Evolutionary conservation across 2,329 filamentous ascomycete genomes (phyloP).

Genomic region (Nannizziopsis barbatae): DNA sequence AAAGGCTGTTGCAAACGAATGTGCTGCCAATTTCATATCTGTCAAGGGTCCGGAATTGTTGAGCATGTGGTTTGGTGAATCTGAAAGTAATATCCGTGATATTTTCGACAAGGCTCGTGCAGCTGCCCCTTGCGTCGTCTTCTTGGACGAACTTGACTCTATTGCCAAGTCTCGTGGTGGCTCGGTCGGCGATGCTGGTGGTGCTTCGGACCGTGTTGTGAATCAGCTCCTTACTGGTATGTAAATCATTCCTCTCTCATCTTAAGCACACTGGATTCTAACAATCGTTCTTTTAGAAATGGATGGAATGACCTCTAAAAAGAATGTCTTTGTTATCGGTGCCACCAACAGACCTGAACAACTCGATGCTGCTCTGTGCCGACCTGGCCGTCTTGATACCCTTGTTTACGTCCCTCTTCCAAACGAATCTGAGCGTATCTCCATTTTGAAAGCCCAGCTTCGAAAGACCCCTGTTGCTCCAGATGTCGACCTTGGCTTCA

Average conservation of each 20-base stretch:
- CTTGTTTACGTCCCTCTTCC: conserved; percentile 96
- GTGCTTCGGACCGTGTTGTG: conserved; percentile 97
- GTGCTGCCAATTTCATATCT: conserved; percentile 98
- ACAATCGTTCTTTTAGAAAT: conserved; percentile 54
- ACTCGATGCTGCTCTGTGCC: conserved; percentile 93
- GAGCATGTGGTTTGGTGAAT: conserved; percentile 99
- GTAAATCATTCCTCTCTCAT: conserved; percentile 25
- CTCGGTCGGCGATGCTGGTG: conserved; percentile 87
- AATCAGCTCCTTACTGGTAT: conserved; percentile 96
- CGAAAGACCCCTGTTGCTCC: conserved; percentile 88
- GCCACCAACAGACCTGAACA: conserved; percentile 98
- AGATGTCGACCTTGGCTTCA: conserved; percentile 82
- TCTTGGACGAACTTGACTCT: conserved; percentile 96
- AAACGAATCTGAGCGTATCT: conserved; percentile 75
- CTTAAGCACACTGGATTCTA: conserved; percentile 29
- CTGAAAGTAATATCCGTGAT: conserved; percentile 98
- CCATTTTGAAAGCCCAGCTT: conserved; percentile 89
- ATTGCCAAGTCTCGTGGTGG: conserved; percentile 99
- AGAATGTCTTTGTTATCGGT: conserved; percentile 99
- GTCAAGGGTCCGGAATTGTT: conserved; percentile 97
- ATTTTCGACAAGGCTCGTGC: conserved; percentile 99
- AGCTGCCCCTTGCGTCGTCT: conserved; percentile 94
- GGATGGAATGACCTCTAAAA: conserved; percentile 99
- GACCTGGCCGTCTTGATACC: conserved; percentile 95
- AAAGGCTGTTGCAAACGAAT: conserved; percentile 99